A percentile compares a stretch with the other conserved stretches of the same genome.
phyloP scores from a whole-genome alignment of 2,329 filamentous ascomycete genomes.

The Stromatinia cepivora region DNA sequence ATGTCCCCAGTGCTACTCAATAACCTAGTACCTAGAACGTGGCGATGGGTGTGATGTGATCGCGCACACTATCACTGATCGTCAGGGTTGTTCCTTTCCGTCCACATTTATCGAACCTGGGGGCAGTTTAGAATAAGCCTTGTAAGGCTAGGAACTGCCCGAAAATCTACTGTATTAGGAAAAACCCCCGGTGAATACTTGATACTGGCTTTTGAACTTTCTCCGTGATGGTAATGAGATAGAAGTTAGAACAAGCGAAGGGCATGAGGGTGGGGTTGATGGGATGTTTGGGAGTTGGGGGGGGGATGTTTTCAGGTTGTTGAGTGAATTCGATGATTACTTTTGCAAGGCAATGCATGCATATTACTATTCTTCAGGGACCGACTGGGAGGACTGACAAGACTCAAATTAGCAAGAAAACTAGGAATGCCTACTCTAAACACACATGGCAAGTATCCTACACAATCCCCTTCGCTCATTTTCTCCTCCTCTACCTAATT shows the following conservation, averaged over 20 bases:
- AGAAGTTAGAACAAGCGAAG: neutral
- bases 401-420: neutral
- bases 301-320: neutral
- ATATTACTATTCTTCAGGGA: neutral
- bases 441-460: neutral
- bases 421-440: neutral
- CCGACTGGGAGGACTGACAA: neutral
- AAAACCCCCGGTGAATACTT: neutral
- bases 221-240: neutral
- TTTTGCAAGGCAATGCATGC: neutral
- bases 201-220: neutral
- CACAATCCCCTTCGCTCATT: neutral
- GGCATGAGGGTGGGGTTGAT: neutral
- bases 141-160: constrained; percentile 1
- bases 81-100: neutral
- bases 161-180: neutral
- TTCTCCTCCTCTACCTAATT: neutral
- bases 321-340: neutral
- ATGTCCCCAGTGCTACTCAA: neutral
- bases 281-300: neutral
- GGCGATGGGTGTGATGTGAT: neutral
- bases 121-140: neutral
- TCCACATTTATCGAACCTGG: neutral
- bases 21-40: neutral
- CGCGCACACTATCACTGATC: neutral